Evolutionary conservation across 371 early-diverging fungal genomes (phyloP).

Genomic region (Actinomucor elegans): DNA sequence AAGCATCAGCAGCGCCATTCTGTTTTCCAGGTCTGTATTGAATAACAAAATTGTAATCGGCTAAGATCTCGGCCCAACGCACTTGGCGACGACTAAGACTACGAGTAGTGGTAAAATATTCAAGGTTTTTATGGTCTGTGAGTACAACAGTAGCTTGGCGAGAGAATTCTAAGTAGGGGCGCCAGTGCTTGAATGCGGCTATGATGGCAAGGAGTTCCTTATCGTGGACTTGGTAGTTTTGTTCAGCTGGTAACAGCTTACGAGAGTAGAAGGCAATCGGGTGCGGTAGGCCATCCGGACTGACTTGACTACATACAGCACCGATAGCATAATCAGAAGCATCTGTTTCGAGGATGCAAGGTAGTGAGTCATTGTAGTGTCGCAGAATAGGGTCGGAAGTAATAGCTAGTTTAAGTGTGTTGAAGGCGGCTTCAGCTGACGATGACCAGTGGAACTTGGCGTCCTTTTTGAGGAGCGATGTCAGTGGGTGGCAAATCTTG

Average conservation of each 20-base stretch:
- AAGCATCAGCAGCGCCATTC: conserved; percentile 45
- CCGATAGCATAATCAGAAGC: conserved; percentile 49
- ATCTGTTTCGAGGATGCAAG: conserved; percentile 47
- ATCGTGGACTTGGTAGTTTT: conserved; percentile 46
- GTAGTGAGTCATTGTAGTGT: conserved; percentile 26
- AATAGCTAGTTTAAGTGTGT: conserved; percentile 34
- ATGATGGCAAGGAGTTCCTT: conserved; percentile 50
- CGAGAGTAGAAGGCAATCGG: conserved; percentile 45
- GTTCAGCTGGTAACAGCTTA: conserved; percentile 29
- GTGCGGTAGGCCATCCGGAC: conserved; percentile 15
- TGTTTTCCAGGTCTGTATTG: conserved; percentile 36
- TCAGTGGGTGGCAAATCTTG: too few species aligned
- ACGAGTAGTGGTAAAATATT: conserved; percentile 30
- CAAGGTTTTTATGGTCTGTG: conserved; percentile 53
- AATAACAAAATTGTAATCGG: conserved; percentile 35
- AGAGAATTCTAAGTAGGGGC: conserved; percentile 40
- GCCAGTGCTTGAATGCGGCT: conserved; percentile 39
- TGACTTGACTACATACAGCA: conserved; percentile 41
- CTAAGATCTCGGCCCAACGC: conserved; percentile 32
- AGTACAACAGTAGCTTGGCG: conserved; percentile 26
- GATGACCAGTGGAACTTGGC: conserved; percentile 29
- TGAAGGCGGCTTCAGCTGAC: conserved; percentile 33
- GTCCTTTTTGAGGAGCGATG: conserved; percentile 36
- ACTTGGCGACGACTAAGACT: conserved; percentile 36
- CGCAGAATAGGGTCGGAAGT: conserved; percentile 23